Base-by-base conservation (phyloP, 1,139 yeast species). In the Lodderomyces elongisporus region DNA sequence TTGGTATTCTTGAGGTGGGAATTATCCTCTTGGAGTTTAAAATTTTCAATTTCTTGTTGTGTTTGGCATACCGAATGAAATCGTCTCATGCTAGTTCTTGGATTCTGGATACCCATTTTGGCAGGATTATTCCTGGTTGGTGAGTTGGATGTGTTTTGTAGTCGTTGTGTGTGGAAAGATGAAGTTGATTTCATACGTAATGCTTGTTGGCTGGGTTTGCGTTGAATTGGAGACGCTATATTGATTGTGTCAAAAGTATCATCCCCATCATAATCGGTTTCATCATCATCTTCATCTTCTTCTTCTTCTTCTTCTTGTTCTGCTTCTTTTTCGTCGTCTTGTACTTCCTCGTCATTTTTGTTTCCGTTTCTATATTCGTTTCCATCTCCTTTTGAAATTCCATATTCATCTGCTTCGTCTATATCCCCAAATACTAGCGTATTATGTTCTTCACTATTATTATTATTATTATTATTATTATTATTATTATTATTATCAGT, bases 21-120 rank as follows among this genome's bases (percentile, higher is more conserved):
- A 44, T 70, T 70, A 40, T 60, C 62, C 29, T 57, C 60, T 25
- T 44, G 35, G 35, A 57, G 44, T 14, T 41, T 48, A 39, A 39
- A 46, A 30, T 45, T 46, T 43, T 49, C 66, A 45, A 51, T 62
- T 48, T 60, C 73, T 47, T 56, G 61, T 35, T 49, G 57, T 26
- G 62, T 63, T 40, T 76, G 79, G 49, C 70, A 77, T 82, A 80
- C 76, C 27, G 84, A 76, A 46, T 78, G 85, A 17, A 80, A 77
- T 38, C 87, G 64, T 36, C 87, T 61, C 36, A 72, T 70, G 44
- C 43, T 44, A 8, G 43, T 38, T 16, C 36, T 29, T 7, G 27
- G 14, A 25, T 6, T n/a, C n/a, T n/a, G n/a, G n/a, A n/a, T n/a
- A n/a, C n/a, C n/a, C n/a, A n/a, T n/a, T n/a, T 16, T 14, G 15